Percentiles rank a stretch among this genome's conserved stretches.
Evolutionary conservation across 2,329 filamentous ascomycete genomes (phyloP).

Genomic region (Ascochyta koolunga): DNA sequence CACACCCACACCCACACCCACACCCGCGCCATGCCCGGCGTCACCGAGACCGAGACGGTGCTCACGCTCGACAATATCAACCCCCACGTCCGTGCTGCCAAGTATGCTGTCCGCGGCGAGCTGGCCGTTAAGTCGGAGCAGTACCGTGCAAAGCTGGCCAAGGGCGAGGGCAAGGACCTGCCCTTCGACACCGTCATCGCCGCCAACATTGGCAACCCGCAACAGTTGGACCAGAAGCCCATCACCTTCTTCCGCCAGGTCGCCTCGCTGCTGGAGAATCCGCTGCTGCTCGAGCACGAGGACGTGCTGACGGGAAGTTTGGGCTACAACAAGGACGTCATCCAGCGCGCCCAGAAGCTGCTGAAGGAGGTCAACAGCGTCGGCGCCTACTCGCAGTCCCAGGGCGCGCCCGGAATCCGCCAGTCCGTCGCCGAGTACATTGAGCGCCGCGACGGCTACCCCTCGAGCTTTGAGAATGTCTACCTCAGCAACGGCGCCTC

Average conservation of each 20-base stretch:
- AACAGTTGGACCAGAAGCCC: constrained; percentile 98
- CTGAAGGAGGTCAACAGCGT: constrained; percentile 86
- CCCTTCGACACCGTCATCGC: constrained; percentile 92
- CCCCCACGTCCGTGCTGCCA: constrained; percentile 80
- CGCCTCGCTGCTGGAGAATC: constrained; percentile 90
- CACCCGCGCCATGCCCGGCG: constrained; percentile 55
- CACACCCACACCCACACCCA: constrained; percentile 28
- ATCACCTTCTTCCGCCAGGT: constrained; percentile 99
- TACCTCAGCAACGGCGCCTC: constrained; percentile 93
- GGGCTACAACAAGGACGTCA: constrained; percentile 88
- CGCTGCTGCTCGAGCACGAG: constrained; percentile 79
- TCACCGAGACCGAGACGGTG: constrained; percentile 41
- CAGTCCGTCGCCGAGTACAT: constrained; percentile 93
- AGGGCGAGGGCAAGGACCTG: constrained; percentile 66
- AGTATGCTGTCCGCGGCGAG: constrained; percentile 97
- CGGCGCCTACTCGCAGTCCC: constrained; percentile 94
- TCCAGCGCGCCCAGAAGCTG: constrained; percentile 81
- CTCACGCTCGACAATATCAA: constrained; percentile 91
- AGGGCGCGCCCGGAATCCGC: constrained; percentile 84
- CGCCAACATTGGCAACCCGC: constrained; percentile 98
- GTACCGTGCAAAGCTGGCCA: constrained; percentile 75
- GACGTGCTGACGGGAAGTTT: constrained; percentile 76
- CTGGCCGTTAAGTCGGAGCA: constrained; percentile 91
- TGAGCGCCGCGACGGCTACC: constrained; percentile 87
- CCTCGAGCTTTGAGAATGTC: constrained; percentile 78